Evolutionary conservation across 495 filamentous ascomycete species (phyloP).

Genomic region (Aspergillus biplanus): DNA sequence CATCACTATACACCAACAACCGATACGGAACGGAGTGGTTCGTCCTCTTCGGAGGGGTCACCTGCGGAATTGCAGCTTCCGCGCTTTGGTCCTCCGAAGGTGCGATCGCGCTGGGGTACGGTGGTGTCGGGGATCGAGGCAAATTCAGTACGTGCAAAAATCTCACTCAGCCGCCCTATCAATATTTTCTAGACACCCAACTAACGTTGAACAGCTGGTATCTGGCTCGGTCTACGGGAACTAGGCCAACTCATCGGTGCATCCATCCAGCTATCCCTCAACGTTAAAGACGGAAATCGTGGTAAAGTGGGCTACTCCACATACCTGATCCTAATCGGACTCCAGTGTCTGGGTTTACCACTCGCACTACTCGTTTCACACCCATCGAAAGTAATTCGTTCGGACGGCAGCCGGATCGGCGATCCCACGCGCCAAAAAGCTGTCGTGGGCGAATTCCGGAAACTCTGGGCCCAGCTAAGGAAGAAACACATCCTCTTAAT

Average conservation of each 20-base stretch:
- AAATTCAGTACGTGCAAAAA: slow-evolving; percentile 8
- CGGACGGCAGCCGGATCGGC: slow-evolving; percentile 6
- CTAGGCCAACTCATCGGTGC: slow-evolving; percentile 20
- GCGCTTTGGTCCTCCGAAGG: slow-evolving; percentile 16
- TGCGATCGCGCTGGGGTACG: slow-evolving; percentile 18
- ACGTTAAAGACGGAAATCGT: slow-evolving; percentile 9
- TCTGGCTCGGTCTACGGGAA: slow-evolving; percentile 19
- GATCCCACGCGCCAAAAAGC: slow-evolving; percentile 14
- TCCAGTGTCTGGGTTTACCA: slow-evolving; percentile 13
- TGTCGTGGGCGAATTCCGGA: slow-evolving; percentile 13
- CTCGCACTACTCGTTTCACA: slow-evolving; percentile 15
- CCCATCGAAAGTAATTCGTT: slow-evolving; percentile 15
- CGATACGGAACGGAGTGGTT: slow-evolving; percentile 16
- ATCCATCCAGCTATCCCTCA: slow-evolving; percentile 17
- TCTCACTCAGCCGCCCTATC: background rate
- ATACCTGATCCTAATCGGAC: slow-evolving; percentile 12
- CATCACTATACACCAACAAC: slow-evolving; percentile 13
- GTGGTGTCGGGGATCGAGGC: slow-evolving; percentile 12
- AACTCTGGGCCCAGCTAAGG: slow-evolving; percentile 9
- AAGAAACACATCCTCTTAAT: slow-evolving; percentile 17
- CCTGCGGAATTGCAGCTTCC: slow-evolving; percentile 18
- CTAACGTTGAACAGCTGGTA: slow-evolving; percentile 14
- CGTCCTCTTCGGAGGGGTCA: slow-evolving; percentile 18
- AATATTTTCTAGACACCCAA: too few species aligned
- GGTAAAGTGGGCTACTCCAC: slow-evolving; percentile 17